phyloP scores from a whole-genome alignment of 164 flowering plant genomes.

The Platanus orientalis region DNA sequence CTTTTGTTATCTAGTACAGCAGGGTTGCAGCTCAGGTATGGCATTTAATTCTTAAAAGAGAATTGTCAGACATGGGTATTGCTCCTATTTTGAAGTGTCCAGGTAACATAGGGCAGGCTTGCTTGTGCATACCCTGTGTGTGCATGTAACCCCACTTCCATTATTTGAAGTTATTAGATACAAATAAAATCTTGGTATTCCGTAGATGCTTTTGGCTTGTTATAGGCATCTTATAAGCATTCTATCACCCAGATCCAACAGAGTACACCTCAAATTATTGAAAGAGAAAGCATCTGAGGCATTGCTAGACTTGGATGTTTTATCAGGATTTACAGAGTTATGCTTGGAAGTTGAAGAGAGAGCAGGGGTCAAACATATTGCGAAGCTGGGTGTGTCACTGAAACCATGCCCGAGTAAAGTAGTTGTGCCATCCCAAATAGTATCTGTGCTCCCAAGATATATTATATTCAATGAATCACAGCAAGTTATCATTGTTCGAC shows the following conservation, averaged over 20 bases:
- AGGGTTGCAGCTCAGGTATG: no score
- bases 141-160: background rate
- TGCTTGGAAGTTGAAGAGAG: slow-evolving; percentile 42
- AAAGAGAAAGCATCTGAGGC: slow-evolving; percentile 47
- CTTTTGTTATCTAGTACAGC: no score
- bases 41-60: no score
- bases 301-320: slow-evolving; percentile 63
- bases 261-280: slow-evolving; percentile 41
- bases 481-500: slow-evolving; percentile 55
- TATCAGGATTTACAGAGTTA: slow-evolving; percentile 83
- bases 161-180: no score
- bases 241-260: slow-evolving; percentile 56
- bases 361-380: slow-evolving; percentile 34
- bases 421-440: slow-evolving; percentile 50
- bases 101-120: no score
- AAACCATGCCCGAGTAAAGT: slow-evolving; percentile 39
- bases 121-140: no score
- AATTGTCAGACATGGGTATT: no score
- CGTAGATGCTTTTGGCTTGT: background rate
- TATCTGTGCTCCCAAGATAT: slow-evolving; percentile 68
- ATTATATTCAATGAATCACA: slow-evolving; percentile 65
- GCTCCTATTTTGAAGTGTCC: no score
- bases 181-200: no score
- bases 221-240: slow-evolving; percentile 9
- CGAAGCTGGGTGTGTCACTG: slow-evolving; percentile 67